Base-by-base conservation (phyloP, 441 rosid genomes). In the Daphne laureola region DNA sequence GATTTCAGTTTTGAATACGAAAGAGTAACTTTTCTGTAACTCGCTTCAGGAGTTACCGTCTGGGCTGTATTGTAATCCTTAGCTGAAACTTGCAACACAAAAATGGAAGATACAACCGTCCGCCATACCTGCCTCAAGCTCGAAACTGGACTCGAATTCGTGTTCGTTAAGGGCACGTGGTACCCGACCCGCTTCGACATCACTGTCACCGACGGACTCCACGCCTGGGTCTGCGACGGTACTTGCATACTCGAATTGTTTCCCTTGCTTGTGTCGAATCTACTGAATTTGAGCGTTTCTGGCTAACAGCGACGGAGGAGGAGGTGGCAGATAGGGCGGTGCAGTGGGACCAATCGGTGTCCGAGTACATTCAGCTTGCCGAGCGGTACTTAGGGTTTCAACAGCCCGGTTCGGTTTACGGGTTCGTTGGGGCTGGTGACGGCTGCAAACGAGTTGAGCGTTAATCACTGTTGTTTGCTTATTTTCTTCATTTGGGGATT, bases 161-260 rank as follows among this genome's bases (percentile, higher is more conserved):
- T 88, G 8, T 91, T 91, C 71, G 64, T 88, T 12, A 82, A 81
- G 61, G 98, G 86, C 65, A 77, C 83, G 3, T 91, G 95, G 95
- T 60, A 70, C 66, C 45, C 61, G 11, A 66, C 83, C 57, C 80
- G 36, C 63, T 91, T 91, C 72, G 66, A 78, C 51, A 74, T 87
- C 78, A 70, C 87, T 67, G 64, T 90, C 83, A 76, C 94, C 26
- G 86, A 83, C 66, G 96, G 96, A 64, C 72, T 80, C 69, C 64
- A 36, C 42, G 71, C 92, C 56, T 87, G 97, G 96, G 18, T 75
- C 71, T 90, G 94, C 75, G 56, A 70, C 57, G 91, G 92, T 87
- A 70, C 31, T 11, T 26, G 1, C 23, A 17, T 45, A 38, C 9
- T 38, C 4, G 23, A 4, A 0, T 25, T 43, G 8, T 8, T 27